These are phyloP conservation scores for Prorocentrum cordatum DNA, from an alignment of 169 alveolate genomes.

Conservation along the genomic window DNA sequence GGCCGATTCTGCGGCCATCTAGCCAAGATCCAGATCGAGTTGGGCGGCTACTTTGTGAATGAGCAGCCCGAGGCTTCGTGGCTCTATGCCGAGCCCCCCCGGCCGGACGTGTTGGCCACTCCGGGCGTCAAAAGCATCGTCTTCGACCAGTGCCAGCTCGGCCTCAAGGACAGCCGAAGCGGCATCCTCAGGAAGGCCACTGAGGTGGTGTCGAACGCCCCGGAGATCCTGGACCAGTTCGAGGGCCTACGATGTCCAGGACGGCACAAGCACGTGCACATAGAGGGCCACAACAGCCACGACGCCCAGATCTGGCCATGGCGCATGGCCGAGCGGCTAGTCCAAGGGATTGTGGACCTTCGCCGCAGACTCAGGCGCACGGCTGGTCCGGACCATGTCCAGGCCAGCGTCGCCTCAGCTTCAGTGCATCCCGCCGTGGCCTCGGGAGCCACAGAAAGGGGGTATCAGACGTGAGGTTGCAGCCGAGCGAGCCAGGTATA, in stretches of 20 bases:
- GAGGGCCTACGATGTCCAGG: not conserved
- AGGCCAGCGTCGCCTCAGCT: too few species aligned
- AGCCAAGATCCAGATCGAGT: not conserved
- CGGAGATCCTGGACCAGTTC: not conserved
- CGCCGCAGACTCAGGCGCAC: too few species aligned
- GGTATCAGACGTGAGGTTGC: too few species aligned
- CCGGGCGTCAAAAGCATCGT: not conserved
- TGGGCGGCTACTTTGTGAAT: not conserved
- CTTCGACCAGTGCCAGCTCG: not conserved
- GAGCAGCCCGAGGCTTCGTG: not conserved
- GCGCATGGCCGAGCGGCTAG: too few species aligned
- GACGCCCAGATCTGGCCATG: too few species aligned
- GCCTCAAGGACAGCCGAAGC: not conserved
- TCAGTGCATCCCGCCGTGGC: too few species aligned
- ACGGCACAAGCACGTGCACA: not conserved
- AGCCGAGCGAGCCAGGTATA: too few species aligned
- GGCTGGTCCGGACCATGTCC: too few species aligned
- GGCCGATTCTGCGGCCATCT: not conserved
- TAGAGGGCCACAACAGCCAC: too few species aligned
- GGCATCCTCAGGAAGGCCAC: not conserved
- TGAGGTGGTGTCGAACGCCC: not conserved
- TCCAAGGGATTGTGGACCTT: too few species aligned
- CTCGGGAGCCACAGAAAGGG: too few species aligned
- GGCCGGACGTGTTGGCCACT: not conserved
- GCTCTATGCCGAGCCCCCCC: not conserved